Evolutionary conservation across 768 basidiomycete species (phyloP).

Genomic region (Zangia roseola): DNA sequence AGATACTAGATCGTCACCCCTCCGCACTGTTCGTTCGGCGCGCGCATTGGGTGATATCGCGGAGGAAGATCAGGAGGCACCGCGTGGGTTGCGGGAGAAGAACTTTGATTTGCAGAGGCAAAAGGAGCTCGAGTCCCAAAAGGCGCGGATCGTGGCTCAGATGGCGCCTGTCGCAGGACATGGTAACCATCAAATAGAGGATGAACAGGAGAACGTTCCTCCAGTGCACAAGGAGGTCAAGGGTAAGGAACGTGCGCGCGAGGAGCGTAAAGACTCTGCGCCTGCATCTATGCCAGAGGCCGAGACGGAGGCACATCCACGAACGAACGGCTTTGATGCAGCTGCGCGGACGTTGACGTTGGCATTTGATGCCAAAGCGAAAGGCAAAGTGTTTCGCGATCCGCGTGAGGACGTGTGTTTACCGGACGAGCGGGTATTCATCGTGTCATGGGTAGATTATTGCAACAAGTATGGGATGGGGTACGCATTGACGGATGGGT

Average conservation of each 20-base stretch:
- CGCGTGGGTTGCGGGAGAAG: constrained; percentile 40
- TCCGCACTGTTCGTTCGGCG: constrained; percentile 41
- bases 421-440: constrained; percentile 78
- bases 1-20: constrained; percentile 52
- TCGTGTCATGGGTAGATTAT: constrained; percentile 99
- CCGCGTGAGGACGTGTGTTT: constrained; percentile 55
- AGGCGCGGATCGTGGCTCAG: constrained; percentile 90
- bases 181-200: constrained; percentile 31
- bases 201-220: constrained; percentile 35
- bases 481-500: constrained; percentile 93
- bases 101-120: constrained; percentile 43
- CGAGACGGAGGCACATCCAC: constrained; percentile 28
- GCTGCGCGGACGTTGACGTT: constrained; percentile 48
- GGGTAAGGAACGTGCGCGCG: constrained; percentile 30
- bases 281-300: constrained; percentile 7
- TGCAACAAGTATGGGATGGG: constrained; percentile 99
- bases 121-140: constrained; percentile 87
- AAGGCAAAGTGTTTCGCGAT: constrained; percentile 65
- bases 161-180: constrained; percentile 61
- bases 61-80: constrained; percentile 39
- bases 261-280: constrained; percentile 20
- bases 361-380: constrained; percentile 69
- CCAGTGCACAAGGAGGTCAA: constrained; percentile 31
- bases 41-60: constrained; percentile 47
- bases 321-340: constrained; percentile 64